Evolutionary conservation across 208 protist species (phyloP), one percentile per base, ranked within the genome.

Genomic region (Leishmania mexicana): DNA sequence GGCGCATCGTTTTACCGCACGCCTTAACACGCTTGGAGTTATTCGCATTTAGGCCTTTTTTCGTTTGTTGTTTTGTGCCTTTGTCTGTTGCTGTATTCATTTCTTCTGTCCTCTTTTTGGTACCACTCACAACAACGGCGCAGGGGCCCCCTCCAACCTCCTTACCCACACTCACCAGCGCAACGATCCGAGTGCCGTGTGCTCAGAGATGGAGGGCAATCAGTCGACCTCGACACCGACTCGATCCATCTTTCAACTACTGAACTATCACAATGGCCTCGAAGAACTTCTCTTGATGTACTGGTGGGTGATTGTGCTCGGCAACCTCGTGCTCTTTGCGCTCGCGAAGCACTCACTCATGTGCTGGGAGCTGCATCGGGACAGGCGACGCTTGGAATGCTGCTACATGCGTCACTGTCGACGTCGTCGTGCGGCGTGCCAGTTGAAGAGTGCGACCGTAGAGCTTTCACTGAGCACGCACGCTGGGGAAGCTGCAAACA

Each of bases 331-430:
- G 1, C 53, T 83, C 11, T 47, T 82, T 7, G 73, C 78, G 3
- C 80, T 24, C 7, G 57, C 74, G 62, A 79, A 86, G 73, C 83
- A 83, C 75, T 49, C 62, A 0, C 57, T 81, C 42, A 86, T 79
- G 83, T 83, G 74, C 47, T 86, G 83, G 83, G 83, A 86, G 67
- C 19, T 83, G 15, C 79, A 75, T 24, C 78, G 80, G 62, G 83
- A 86, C 35, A 60, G 71, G 54, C 78, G 65, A 1, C 83, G 83
- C 10, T 74, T 86, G 51, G 21, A 77, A 40, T 80, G 75, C 67
- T 86, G 81, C 72, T 45, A 85, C 81, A 78, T 78, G 0, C 81
- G 81, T 28, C 71, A 81, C 62, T 81, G 77, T 54, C 47, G 54
- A 6, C 76, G 68, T 5, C 77, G 64, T 6, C 68, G 51, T 35